Conservation (phyloP, 306 rosid species). For the Macrotyloma uniflorum region DNA sequence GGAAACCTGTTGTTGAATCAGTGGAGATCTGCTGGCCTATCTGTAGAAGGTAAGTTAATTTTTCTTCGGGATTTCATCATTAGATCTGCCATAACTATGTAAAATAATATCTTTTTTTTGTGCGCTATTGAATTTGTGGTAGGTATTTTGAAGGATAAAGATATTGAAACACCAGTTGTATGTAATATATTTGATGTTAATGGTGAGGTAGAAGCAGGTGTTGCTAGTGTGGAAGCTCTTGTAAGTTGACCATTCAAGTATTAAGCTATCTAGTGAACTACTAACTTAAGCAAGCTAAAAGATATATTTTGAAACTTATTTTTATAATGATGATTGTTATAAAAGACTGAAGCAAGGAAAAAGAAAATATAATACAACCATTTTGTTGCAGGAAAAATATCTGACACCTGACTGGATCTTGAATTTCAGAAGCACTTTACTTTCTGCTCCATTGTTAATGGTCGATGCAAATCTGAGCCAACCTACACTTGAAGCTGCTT, state of each 20-base stretch:
- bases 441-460: constrained; percentile 72
- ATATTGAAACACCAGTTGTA: constrained; percentile 77
- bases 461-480: constrained; percentile 81
- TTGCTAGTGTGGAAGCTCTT: constrained; percentile 82
- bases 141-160: constrained; percentile 77
- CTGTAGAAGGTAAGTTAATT: constrained; percentile 63
- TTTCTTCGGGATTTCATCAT: neutral
- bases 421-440: constrained; percentile 54
- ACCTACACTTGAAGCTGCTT: constrained; percentile 69
- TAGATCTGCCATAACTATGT: neutral
- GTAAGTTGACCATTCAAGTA: constrained; percentile 55
- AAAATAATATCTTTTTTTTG: constrained; percentile 8
- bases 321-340: constrained; percentile 11
- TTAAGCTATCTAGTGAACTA: constrained; percentile 31
- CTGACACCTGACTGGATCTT: constrained; percentile 81
- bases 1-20: constrained; percentile 77
- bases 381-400: constrained; percentile 68
- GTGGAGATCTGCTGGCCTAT: constrained; percentile 75
- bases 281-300: constrained; percentile 37
- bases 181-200: constrained; percentile 71
- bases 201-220: constrained; percentile 84
- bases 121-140: constrained; percentile 36
- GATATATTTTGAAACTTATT: constrained; percentile 15
- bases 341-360: neutral
- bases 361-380: constrained; percentile 14